Percentiles rank a stretch among this genome's conserved stretches.
These are phyloP conservation scores for Jasminum sambac DNA, from an alignment of 257 asterid species.

Conservation along the genomic window DNA sequence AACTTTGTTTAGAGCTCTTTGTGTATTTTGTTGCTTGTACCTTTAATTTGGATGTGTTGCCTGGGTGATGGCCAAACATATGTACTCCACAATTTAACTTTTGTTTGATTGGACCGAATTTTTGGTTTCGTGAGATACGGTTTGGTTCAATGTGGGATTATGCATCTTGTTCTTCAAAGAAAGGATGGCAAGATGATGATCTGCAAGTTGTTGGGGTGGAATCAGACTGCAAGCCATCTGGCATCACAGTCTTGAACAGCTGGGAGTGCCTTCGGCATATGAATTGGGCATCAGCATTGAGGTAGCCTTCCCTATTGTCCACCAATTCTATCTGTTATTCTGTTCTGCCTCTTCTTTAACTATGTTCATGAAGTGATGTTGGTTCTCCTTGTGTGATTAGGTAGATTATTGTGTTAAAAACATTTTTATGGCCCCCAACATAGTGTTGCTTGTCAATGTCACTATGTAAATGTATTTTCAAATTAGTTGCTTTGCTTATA, in stretches of 20 bases:
- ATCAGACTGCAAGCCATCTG: slow-evolving; percentile 18
- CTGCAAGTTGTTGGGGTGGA: slow-evolving; percentile 17
- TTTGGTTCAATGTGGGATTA: slow-evolving; percentile 19
- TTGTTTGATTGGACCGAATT: slow-evolving; percentile 7
- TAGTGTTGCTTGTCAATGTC: neutral
- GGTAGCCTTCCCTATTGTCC: slow-evolving; percentile 23
- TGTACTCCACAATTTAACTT: slow-evolving; percentile 16
- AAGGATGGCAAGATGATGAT: slow-evolving; percentile 19
- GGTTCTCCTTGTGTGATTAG: neutral
- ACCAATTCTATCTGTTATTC: neutral
- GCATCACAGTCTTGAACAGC: slow-evolving; percentile 20
- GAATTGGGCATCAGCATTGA: slow-evolving; percentile 17
- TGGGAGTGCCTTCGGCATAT: slow-evolving; percentile 21
- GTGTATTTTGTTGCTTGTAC: slow-evolving; percentile 5
- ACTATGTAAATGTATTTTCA: neutral
- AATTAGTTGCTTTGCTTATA: neutral
- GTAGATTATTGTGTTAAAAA: neutral
- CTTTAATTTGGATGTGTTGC: slow-evolving; percentile 25
- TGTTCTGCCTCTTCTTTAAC: neutral
- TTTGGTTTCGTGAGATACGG: slow-evolving; percentile 23
- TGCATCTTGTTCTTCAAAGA: slow-evolving; percentile 17
- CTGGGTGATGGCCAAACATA: slow-evolving; percentile 27
- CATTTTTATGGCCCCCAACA: neutral
- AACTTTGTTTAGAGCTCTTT: slow-evolving; percentile 12
- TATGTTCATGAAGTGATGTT: neutral